Evolutionary conservation across 192 early-diverging fungal genomes (phyloP).

Genomic region (Coemansia sp.): DNA sequence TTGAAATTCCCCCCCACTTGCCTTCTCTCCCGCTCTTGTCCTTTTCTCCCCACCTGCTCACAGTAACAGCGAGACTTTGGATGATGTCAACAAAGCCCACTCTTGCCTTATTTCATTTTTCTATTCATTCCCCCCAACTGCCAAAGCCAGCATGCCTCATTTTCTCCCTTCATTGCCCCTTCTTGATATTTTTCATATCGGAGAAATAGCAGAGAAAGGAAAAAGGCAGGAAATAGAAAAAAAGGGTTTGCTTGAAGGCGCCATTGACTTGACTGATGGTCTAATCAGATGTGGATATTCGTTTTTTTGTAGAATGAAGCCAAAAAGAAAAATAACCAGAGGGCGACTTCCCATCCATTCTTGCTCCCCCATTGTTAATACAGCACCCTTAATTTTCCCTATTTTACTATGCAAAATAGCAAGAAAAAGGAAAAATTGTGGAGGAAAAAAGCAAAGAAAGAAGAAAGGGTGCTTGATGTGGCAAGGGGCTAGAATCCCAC

Average conservation of each 20-base stretch:
- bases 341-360: too few relatives aligned
- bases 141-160: not conserved
- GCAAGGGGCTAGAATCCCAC: not conserved
- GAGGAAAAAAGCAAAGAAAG: not conserved
- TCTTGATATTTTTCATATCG: too few relatives aligned
- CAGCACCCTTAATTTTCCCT: too few relatives aligned
- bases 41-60: not conserved
- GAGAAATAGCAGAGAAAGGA: too few relatives aligned
- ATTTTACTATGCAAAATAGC: too few relatives aligned
- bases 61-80: not conserved
- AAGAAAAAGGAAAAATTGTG: not conserved
- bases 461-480: not conserved
- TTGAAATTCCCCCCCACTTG: too few relatives aligned
- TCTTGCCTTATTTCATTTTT: not conserved
- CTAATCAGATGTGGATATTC: constrained; percentile 4
- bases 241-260: not conserved
- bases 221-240: too few relatives aligned
- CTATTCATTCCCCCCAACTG: not conserved
- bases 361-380: too few relatives aligned
- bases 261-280: not conserved
- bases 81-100: not conserved
- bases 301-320: too few relatives aligned
- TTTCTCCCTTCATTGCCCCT: too few relatives aligned
- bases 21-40: too few relatives aligned
- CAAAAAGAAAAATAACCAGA: too few relatives aligned